Evolutionary conservation across 176 grass and related monocot genomes (phyloP), one percentile per base, ranked within the genome.

Genomic region (Oryza coarctata): DNA sequence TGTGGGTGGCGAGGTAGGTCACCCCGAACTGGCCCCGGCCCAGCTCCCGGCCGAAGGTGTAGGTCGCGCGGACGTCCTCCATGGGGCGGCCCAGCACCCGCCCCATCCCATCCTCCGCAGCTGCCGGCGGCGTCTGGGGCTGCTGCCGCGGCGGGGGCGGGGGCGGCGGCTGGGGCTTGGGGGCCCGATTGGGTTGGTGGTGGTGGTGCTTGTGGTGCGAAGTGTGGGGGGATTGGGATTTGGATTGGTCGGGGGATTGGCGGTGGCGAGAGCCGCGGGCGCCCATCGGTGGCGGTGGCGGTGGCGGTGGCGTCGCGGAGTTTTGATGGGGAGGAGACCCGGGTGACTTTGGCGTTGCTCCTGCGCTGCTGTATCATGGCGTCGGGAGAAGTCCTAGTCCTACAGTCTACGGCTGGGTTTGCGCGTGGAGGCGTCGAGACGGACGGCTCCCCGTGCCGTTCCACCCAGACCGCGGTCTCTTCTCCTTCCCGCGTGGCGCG

Each of bases 21-120:
- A 98, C 88, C 1, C 95, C 95, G 82, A 98, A 98, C 79, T 98
- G 95, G 32, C 95, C 95, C 7, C 92, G 80, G 0, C 95, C 95
- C 0, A 98, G 92, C 76, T 98, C 90, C 0, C 92, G 83, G 0
- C 95, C 92, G 76, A 98, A 98, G 40, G 92, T 94, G 84, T 98
- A 98, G 67, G 78, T 25, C 0, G 88, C 76, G 0, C 95, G 92
- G 2, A 93, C 88, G 80, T 98, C 95, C 90, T 94, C 92, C 84
- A 89, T 98, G 0, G 88, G 82, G 0, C 95, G 90, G 0, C 90
- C 92, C 1, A 98, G 88, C 8, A 98, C 90, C 0, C 79, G 90
- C 2, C 92, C 95, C 6, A 86, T 2, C 40, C 20, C 60, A 5
- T 36, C 80, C 47, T 23, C 40, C 3, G 47, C n/a, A 30, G 22